phyloP scores from a whole-genome alignment of 805 yeast genomes.

The Barnettozyma vustinii region DNA sequence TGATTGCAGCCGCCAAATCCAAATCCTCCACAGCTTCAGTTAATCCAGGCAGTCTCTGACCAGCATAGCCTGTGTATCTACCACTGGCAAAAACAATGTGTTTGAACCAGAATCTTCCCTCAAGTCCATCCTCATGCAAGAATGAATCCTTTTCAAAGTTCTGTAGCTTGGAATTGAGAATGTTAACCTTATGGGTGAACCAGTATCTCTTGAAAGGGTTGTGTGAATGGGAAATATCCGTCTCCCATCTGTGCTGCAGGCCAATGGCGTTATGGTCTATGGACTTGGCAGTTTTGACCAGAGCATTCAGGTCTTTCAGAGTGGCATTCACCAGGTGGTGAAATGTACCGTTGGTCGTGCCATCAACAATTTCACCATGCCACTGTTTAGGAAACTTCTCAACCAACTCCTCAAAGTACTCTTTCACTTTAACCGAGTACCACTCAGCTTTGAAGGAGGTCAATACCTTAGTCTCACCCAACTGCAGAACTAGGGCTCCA shows the following conservation, averaged over 20 bases:
- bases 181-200: slow-evolving; percentile 22
- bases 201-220: slow-evolving; percentile 29
- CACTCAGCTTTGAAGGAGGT: slow-evolving; percentile 30
- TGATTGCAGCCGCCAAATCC: slow-evolving; percentile 28
- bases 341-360: slow-evolving; percentile 16
- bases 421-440: slow-evolving; percentile 36
- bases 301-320: slow-evolving; percentile 21
- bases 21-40: slow-evolving; percentile 48
- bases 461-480: slow-evolving; percentile 45
- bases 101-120: slow-evolving; percentile 47
- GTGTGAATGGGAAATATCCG: slow-evolving; percentile 22
- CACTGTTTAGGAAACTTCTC: slow-evolving; percentile 34
- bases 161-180: slow-evolving; percentile 32
- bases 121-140: slow-evolving; percentile 40
- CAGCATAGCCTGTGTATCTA: slow-evolving; percentile 51
- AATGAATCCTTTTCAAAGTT: slow-evolving; percentile 39
- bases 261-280: slow-evolving; percentile 23
- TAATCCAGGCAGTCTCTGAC: slow-evolving; percentile 48
- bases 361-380: slow-evolving; percentile 4
- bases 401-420: slow-evolving; percentile 34
- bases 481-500: slow-evolving; percentile 43
- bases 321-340: slow-evolving; percentile 27
- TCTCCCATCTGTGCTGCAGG: slow-evolving; percentile 26
- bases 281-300: slow-evolving; percentile 19
- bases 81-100: slow-evolving; percentile 50